Base-by-base conservation (phyloP, 768 basidiomycete species). In the Pulveroboletus ravenelii region DNA sequence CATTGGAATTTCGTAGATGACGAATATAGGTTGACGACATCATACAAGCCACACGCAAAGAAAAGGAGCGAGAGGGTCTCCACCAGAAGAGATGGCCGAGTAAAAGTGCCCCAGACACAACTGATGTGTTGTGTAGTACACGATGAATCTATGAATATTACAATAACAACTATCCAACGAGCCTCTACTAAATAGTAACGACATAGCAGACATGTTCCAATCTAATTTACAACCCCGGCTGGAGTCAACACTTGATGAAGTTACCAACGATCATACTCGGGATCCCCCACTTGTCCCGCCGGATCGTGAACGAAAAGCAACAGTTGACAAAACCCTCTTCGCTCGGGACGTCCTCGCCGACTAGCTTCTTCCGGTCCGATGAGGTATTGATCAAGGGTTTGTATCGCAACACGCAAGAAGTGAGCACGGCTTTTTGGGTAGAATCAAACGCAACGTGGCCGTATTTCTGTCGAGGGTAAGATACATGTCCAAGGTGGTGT, bases 191-290 rank as follows among this genome's bases (percentile, higher is more conserved):
- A 48, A 45, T 43, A 51, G 12, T 25, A 17, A 54, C n/a, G 30
- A 47, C 44, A n/a, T 12, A 39, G n/a, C 30, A 51, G 36, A 43
- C 37, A 27, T 5, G 31, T 47, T 39, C 42, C 27, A 10, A 30
- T 1, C 3, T n/a, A 23, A 31, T 25, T 41, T 23, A 42, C 32
- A 25, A 6, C 15, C 13, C 18, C 1, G 13, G 37, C 20, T 18
- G 39, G 0, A 17, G 38, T 71, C 55, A 84, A 56, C 81, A 88
- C 62, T 78, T 81, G 61, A 92, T 89, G 57, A 91, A 91, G 64
- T 92, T 92, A 14, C 91, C 91, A 17, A 92, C 89, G 58, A 93
- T 91, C 84, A 91, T 86, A 44, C 83, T 90, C 30, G 89, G 90
- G 55, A 92, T 91, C 0, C 88, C 88, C 80, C 84, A 89, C 62